Evolutionary conservation across 2,329 filamentous ascomycete genomes (phyloP), one percentile per base, ranked within the genome.

Genomic region (Verticillium longisporum): DNA sequence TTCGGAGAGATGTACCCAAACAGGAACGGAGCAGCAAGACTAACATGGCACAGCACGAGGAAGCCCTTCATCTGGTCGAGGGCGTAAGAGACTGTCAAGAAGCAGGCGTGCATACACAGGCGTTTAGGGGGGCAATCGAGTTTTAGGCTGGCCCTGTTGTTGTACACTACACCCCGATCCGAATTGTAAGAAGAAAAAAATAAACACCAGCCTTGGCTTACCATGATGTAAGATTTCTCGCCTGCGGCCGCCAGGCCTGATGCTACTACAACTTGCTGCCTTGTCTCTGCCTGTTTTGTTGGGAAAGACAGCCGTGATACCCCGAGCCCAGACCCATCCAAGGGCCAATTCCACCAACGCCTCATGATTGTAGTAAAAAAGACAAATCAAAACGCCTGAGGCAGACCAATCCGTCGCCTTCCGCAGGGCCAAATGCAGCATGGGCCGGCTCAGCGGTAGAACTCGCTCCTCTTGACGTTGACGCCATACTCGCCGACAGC

Each of bases 401-500:
- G 18, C 18, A 58, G 37, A 32, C 26, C 26, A 4, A 31, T 31
- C 26, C 26, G 26, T 31, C 26, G 26, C 26, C 26, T 31, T 31
- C 26, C 26, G 26, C 26, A 59, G 60, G 61, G 26, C 41, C 38
- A 57, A 9, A 32, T 31, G 5, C 38, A 59, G 59, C 38, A 4
- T 18, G 3, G 36, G 11, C 14, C 13, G 9, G 3, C 18, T 70
- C 68, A 97, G 69, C 93, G 84, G 75, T 99, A 99, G 73, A 98
- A 99, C 78, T 99, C 95, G 71, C 94, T 93, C 66, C 95, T 84
- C 85, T 97, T 98, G 59, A 98, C 90, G 72, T 97, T 99, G 59
- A 99, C 92, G 1, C 95, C 95, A 73, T 98, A 99, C 80, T 99
- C 95, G 36, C 91, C 91, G 34, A 98, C 94, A 1, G 95, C 95